Evolutionary conservation across 140 eudicot species (phyloP).

Genomic region (Stevia rebaudiana): DNA sequence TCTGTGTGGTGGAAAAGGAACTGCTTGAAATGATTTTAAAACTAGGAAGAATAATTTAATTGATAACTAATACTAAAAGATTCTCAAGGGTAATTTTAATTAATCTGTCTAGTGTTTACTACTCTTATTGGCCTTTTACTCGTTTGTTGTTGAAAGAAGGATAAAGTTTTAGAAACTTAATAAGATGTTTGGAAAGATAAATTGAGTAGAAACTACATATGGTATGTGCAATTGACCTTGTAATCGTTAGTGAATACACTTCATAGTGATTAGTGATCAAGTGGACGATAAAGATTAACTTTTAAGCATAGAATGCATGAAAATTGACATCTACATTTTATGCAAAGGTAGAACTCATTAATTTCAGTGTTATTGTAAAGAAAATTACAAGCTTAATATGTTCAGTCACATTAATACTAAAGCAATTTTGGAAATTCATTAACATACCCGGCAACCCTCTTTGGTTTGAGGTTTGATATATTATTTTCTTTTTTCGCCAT

Average conservation of each 20-base stretch:
- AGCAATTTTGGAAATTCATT: not conserved
- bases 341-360: not conserved
- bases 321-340: not conserved
- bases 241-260: not conserved
- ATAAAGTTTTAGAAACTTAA: not conserved
- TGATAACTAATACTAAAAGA: not conserved
- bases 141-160: not conserved
- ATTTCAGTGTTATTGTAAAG: not conserved
- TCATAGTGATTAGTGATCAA: not conserved
- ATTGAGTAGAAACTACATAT: not conserved
- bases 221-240: not conserved
- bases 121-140: not conserved
- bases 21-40: not conserved
- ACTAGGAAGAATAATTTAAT: not conserved
- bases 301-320: not conserved
- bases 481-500: not conserved
- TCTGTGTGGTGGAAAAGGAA: not conserved
- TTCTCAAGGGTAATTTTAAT: not conserved
- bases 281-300: not conserved
- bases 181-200: slow-evolving; percentile 3
- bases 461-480: not conserved
- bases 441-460: not conserved
- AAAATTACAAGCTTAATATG: not conserved
- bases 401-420: not conserved
- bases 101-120: not conserved